Percentiles rank a stretch among this genome's conserved stretches.
Evolutionary conservation across 805 yeast genomes (phyloP).

Genomic region (Metahyphopichia silvanorum): DNA sequence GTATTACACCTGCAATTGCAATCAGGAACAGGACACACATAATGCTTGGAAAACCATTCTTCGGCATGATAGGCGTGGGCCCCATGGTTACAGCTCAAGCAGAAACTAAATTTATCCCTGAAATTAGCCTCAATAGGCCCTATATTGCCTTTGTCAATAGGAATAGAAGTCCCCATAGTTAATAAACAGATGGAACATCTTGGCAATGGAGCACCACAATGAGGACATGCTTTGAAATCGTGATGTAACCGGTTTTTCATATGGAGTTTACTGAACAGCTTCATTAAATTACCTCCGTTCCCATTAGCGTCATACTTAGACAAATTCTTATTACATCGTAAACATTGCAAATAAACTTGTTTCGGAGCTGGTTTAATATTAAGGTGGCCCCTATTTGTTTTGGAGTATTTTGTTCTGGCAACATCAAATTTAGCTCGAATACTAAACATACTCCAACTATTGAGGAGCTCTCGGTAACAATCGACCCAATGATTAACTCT

Average conservation of each 20-base stretch:
- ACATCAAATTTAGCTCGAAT: conserved; percentile 85
- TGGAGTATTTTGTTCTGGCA: conserved; percentile 61
- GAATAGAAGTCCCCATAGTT: conserved; percentile 68
- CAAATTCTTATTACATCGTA: conserved; percentile 74
- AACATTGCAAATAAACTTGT: conserved; percentile 80
- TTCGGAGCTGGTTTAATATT: conserved; percentile 56
- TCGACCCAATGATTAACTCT: conserved; percentile 79
- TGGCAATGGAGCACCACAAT: conserved; percentile 85
- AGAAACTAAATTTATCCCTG: conserved; percentile 87
- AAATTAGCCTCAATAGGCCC: conserved; percentile 41
- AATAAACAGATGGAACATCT: conserved; percentile 86
- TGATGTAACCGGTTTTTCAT: conserved; percentile 12
- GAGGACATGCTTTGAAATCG: conserved; percentile 55
- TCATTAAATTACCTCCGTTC: conserved; percentile 16
- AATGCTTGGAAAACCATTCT: conserved; percentile 89
- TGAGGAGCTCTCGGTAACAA: conserved; percentile 62
- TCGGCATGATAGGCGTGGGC: conserved; percentile 95
- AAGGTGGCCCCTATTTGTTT: conserved; percentile 43
- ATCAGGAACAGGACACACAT: conserved; percentile 91
- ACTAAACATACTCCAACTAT: conserved; percentile 79
- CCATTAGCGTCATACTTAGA: conserved; percentile 26
- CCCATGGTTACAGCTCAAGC: conserved; percentile 89
- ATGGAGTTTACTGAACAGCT: conserved; percentile 32
- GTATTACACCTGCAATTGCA: conserved; percentile 82
- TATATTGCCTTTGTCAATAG: conserved; percentile 28